phyloP scores from a whole-genome alignment of 2,329 filamentous ascomycete species.

The Colletotrichum tropicale region DNA sequence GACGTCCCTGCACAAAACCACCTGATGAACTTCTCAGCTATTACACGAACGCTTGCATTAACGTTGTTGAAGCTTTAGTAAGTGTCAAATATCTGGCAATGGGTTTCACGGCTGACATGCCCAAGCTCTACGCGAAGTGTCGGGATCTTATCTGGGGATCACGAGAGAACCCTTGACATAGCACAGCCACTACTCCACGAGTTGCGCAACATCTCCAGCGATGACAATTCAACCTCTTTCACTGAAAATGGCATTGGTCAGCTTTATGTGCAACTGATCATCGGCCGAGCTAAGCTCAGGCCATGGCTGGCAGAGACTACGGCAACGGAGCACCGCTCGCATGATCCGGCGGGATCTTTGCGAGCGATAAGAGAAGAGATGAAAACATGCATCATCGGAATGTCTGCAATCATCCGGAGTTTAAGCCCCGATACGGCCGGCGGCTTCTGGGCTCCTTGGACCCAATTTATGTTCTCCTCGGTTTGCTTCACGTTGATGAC shows the following conservation, averaged over 20 bases:
- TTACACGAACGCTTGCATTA: neutral
- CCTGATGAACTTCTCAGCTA: neutral
- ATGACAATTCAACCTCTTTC: neutral
- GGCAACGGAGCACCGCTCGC: neutral
- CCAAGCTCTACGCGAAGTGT: neutral
- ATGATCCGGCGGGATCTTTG: neutral
- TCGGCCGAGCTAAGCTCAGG: neutral
- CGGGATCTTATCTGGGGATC: neutral
- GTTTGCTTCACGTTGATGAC: constrained; percentile 22
- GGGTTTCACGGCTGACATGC: neutral
- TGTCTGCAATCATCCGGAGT: neutral
- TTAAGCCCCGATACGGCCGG: constrained; percentile 15
- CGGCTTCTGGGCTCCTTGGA: constrained; percentile 24
- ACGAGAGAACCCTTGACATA: neutral
- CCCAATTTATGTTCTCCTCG: constrained; percentile 18
- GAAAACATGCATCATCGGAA: neutral
- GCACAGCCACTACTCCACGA: neutral
- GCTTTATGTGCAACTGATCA: neutral
- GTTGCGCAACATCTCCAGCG: neutral
- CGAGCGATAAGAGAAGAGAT: neutral
- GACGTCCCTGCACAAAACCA: neutral
- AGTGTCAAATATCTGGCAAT: neutral
- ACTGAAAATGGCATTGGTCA: neutral
- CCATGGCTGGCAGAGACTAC: neutral
- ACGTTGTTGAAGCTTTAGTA: neutral